Conservation (phyloP, 1,284 basidiomycete genomes). For the Chiua sp. region DNA sequence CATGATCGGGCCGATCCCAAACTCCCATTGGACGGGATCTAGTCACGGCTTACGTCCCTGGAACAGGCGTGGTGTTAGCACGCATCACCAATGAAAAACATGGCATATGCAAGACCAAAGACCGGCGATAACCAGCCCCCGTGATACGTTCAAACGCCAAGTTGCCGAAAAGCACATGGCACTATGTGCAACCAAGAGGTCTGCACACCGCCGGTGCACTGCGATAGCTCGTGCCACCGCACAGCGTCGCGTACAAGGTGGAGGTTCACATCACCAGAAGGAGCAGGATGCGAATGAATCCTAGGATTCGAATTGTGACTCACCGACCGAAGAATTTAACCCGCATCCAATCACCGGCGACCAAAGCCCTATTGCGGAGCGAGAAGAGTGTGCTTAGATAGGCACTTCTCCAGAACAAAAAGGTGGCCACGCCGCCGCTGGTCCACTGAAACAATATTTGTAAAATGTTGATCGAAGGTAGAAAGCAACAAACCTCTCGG, state of each 20-base stretch:
- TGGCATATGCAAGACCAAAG: not conserved
- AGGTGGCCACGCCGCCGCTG: slow-evolving; percentile 71
- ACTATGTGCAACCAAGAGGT: not conserved
- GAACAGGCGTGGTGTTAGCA: slow-evolving; percentile 14
- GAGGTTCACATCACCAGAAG: not conserved
- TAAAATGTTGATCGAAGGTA: slow-evolving; percentile 7
- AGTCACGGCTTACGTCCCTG: slow-evolving; percentile 37
- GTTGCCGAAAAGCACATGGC: slow-evolving; percentile 1
- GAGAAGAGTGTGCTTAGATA: slow-evolving; percentile 93
- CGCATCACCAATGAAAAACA: not conserved
- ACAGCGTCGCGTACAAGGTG: slow-evolving; percentile 4
- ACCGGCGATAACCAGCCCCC: slow-evolving; percentile 5
- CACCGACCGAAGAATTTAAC: slow-evolving; percentile 92
- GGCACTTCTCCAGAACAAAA: slow-evolving; percentile 82
- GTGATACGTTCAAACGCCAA: slow-evolving; percentile 21
- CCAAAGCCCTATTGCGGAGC: slow-evolving; percentile 85
- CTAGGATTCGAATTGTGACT: slow-evolving; percentile 34
- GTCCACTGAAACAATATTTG: slow-evolving; percentile 52
- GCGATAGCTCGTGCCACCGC: slow-evolving; percentile 1
- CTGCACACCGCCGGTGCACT: slow-evolving; percentile 4
- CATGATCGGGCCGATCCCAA: not conserved
- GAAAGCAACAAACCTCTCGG: slow-evolving; percentile 68
- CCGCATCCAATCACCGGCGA: slow-evolving; percentile 90
- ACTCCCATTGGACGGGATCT: not conserved
- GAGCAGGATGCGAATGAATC: slow-evolving; percentile 14